Conservation (phyloP, 352 stramenopile species). For the Phytophthora ohioensis region DNA sequence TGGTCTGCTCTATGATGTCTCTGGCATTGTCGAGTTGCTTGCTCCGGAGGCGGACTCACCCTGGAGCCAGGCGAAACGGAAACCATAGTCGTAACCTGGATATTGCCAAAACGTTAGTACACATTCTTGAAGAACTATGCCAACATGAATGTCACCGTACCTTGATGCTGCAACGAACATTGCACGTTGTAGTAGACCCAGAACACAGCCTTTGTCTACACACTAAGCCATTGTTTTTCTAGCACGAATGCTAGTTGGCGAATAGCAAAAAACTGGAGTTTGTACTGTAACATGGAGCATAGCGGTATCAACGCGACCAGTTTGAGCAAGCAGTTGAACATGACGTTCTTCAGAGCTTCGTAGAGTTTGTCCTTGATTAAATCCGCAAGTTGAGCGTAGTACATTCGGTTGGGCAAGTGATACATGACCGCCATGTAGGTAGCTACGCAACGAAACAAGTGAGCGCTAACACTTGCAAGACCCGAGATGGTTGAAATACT, state of each 20-base stretch:
- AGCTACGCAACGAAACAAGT: constrained; percentile 2
- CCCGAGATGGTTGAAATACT: neutral
- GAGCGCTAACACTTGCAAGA: neutral
- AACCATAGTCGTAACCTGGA: constrained; percentile 40
- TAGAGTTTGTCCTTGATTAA: constrained; percentile 9
- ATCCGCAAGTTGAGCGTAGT: constrained; percentile 28
- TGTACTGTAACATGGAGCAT: constrained; percentile 7
- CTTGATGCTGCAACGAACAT: constrained; percentile 34
- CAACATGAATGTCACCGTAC: constrained; percentile 2
- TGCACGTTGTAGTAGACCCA: constrained; percentile 48
- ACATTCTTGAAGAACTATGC: neutral
- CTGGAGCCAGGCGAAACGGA: constrained; percentile 24
- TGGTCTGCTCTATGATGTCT: neutral
- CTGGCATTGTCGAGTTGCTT: neutral
- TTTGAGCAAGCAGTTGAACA: constrained; percentile 27
- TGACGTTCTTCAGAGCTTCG: constrained; percentile 14
- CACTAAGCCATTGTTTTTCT: constrained; percentile 27
- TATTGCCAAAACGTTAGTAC: neutral
- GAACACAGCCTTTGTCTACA: constrained; percentile 41
- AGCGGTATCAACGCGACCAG: constrained; percentile 20
- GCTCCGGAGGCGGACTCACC: neutral
- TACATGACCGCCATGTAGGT: constrained; percentile 27
- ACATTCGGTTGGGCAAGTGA: constrained; percentile 31
- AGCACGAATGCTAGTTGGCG: constrained; percentile 50
- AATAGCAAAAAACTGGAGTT: constrained; percentile 28